Evolutionary conservation across 805 yeast species (phyloP).

Genomic region (Ogataea glucozyma): DNA sequence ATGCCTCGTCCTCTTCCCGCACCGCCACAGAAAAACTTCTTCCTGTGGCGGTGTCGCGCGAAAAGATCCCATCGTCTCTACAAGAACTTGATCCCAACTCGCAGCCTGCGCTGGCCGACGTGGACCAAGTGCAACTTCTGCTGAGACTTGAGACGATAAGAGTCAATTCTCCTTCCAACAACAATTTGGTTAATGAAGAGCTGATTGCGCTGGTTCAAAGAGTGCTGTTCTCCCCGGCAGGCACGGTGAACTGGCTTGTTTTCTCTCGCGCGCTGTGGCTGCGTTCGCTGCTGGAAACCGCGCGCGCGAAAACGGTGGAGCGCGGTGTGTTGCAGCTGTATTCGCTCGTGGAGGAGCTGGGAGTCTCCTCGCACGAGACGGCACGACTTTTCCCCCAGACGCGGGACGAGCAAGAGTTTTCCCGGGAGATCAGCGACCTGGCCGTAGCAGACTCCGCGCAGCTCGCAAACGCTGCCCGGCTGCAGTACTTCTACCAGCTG

Average conservation of each 20-base stretch:
- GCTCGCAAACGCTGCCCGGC: conserved; percentile 50
- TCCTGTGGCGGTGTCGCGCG: conserved; percentile 63
- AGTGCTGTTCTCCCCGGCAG: conserved; percentile 54
- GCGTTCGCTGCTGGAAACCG: conserved; percentile 80
- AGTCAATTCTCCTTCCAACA: conserved; percentile 70
- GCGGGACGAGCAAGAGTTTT: conserved; percentile 30
- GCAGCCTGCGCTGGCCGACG: conserved; percentile 70
- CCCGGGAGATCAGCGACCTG: conserved; percentile 19
- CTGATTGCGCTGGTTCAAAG: conserved; percentile 74
- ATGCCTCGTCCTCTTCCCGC: conserved; percentile 20
- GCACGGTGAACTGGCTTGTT: conserved; percentile 67
- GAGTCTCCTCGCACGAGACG: conserved; percentile 57
- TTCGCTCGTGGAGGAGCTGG: conserved; percentile 85
- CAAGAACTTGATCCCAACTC: conserved; percentile 70
- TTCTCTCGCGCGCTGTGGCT: conserved; percentile 87
- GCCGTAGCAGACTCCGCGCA: conserved; percentile 30
- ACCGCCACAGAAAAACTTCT: conserved; percentile 44
- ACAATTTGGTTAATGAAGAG: conserved; percentile 77
- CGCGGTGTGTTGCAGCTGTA: conserved; percentile 94
- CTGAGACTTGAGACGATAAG: conserved; percentile 63
- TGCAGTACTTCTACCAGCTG: conserved; percentile 69
- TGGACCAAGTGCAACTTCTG: conserved; percentile 74
- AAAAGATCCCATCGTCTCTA: conserved; percentile 59
- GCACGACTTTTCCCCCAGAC: conserved; percentile 51
- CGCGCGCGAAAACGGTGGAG: conserved; percentile 82